Evolutionary conservation across 106 monocot species (phyloP), one percentile per base, ranked within the genome.

Genomic region (Ottelia alismoides): DNA sequence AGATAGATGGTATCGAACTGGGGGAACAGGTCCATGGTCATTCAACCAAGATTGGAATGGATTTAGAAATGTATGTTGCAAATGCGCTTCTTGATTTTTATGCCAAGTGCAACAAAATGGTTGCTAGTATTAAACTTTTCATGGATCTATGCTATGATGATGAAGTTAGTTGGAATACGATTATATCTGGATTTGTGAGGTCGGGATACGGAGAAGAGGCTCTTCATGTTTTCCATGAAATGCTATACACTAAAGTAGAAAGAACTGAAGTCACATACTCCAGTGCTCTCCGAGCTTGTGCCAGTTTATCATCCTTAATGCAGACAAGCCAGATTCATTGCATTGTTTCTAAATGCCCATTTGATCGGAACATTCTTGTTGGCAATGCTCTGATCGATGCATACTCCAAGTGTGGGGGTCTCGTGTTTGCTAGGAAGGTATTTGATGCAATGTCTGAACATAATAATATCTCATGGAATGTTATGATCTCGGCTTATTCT

Each of bases 401-500:
- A 49, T 94, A 88, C 74, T 77, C 88, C 28, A 88, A 88, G 56
- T 84, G 84, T 44, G 84, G 87, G 28, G 63, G 45, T 51, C 78
- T 87, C 25, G 56, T 25, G 44, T 52, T 60, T 57, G 80, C 93
- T 31, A 55, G 60, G 3, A 78, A 78, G 57, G 65, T 84, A 23
- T 94, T 94, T 75, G 70, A 73, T 32, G 20, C 44, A 23, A 64
- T 94, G 60, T 57, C 31, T 30, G 59, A 66, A 18, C 63, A 25
- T 59, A 81, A 88, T 71, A 44, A 62, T 10, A 69, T 94, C 58
- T 88, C 94, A 27, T 94, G 84, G 80, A 94, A 94, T 79, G 70
- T 78, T 52, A 61, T 94, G 63, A 88, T 88, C 52, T 88, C 83
- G 9, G 88, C 78, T 9, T 87, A 78, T 71, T 80, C 88, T 45